A percentile compares a stretch with the other conserved stretches of the same genome.
phyloP scores from a whole-genome alignment of 2,329 filamentous ascomycete genomes.

The Phoma sp. region DNA sequence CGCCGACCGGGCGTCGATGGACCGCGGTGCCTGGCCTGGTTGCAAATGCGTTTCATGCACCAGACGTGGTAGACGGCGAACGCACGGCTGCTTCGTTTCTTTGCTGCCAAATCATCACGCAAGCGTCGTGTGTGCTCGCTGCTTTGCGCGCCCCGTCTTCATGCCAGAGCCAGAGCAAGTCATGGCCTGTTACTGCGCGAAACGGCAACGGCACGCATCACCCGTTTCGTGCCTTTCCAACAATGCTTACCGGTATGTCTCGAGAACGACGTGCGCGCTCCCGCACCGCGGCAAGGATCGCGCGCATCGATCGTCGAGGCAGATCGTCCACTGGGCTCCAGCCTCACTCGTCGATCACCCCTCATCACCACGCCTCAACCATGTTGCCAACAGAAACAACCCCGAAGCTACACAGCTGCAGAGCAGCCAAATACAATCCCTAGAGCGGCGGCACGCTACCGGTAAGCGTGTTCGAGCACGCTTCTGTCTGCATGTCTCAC shows the following conservation, averaged over 20 bases:
- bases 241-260: slow-evolving; percentile 27
- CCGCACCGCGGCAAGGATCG: slow-evolving; percentile 32
- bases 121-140: slow-evolving; percentile 24
- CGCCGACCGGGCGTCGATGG: neutral
- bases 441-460: neutral
- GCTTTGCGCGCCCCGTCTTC: neutral
- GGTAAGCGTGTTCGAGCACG: slow-evolving; percentile 22
- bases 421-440: neutral
- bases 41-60: slow-evolving; percentile 46
- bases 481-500: slow-evolving; percentile 34
- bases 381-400: too few species aligned
- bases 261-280: slow-evolving; percentile 38
- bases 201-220: too few species aligned
- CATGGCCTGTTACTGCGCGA: too few species aligned
- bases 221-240: neutral
- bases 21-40: slow-evolving; percentile 27
- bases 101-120: slow-evolving; percentile 47
- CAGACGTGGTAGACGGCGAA: slow-evolving; percentile 20
- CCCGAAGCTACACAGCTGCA: too few species aligned
- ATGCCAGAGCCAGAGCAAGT: neutral
- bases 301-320: slow-evolving; percentile 26
- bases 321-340: slow-evolving; percentile 37
- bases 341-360: slow-evolving; percentile 46
- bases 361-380: neutral
- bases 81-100: slow-evolving; percentile 28